These are phyloP conservation scores for Aspergillus chevalieri DNA, from an alignment of 2,329 filamentous ascomycete species.

Conservation along the genomic window DNA sequence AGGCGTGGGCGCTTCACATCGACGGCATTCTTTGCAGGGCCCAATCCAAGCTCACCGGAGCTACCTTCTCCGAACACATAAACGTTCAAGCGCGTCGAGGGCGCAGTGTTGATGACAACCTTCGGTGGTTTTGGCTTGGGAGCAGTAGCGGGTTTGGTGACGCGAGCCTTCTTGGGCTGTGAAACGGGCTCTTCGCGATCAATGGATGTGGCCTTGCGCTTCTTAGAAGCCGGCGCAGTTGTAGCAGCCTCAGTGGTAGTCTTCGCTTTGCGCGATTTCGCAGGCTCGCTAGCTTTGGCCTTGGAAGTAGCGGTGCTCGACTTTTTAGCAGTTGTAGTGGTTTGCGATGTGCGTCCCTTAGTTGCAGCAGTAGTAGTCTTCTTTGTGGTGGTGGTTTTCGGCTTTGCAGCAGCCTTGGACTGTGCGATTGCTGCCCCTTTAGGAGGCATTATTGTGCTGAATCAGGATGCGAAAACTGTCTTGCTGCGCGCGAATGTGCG, in stretches of 20 bases:
- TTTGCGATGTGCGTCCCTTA: slow-evolving; percentile 13
- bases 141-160: slow-evolving; percentile 21
- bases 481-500: neutral
- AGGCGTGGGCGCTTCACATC: slow-evolving; percentile 70
- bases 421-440: slow-evolving; percentile 17
- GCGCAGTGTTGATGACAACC: slow-evolving; percentile 56
- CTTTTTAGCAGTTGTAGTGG: slow-evolving; percentile 16
- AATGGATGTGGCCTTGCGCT: slow-evolving; percentile 29
- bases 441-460: slow-evolving; percentile 19
- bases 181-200: slow-evolving; percentile 20
- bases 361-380: slow-evolving; percentile 17
- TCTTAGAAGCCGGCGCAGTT: slow-evolving; percentile 14
- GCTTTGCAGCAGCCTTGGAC: slow-evolving; percentile 15
- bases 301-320: slow-evolving; percentile 8
- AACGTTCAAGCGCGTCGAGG: slow-evolving; percentile 55
- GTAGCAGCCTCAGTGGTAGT: slow-evolving; percentile 12
- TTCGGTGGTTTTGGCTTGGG: slow-evolving; percentile 26
- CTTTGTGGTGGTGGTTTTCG: slow-evolving; percentile 8
- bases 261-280: slow-evolving; percentile 14
- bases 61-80: slow-evolving; percentile 76
- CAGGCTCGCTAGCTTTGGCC: neutral
- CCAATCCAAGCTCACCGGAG: slow-evolving; percentile 76
- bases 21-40: slow-evolving; percentile 58
- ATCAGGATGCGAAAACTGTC: neutral
- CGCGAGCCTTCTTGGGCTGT: slow-evolving; percentile 26